Evolutionary conservation across 768 basidiomycete species (phyloP), one percentile per base, ranked within the genome.

Genomic region (Mycena vitilis): DNA sequence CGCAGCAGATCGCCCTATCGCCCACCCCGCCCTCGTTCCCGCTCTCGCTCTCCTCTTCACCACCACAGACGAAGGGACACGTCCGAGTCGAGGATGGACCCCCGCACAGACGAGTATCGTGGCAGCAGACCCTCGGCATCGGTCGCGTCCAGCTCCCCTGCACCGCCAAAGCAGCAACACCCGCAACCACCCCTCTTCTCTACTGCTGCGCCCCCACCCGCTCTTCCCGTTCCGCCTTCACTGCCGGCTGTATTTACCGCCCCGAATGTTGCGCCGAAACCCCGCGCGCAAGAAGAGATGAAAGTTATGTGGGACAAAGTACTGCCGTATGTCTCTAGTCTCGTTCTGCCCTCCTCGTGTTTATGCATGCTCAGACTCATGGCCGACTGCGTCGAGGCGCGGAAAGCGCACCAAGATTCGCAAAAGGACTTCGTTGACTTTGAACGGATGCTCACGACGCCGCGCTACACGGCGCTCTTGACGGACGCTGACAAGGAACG

Each of bases 361-460:
- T 56, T 36, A 58, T 34, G 9, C 2, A 56, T 56, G 5, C 25
- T 20, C 37, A 69, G 72, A 48, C 49, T 71, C 34, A 48, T 73
- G 22, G 62, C 69, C 22, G 16, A 53, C 51, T 70, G 60, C 37
- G 60, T 64, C 25, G 45, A 63, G 15, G 63, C 60, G 13, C 72
- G 63, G 18, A 57, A 61, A 37, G 69, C 34, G 15, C 59, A 52
- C 44, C 52, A 58, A 18, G 64, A 65, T 0, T n/a, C 66, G 1
- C 44, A 40, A 11, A 55, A 37, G 13, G 45, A 65, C 0, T 7
- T 65, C 2, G 7, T 18, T 0, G 36, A 48, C 13, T 66, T 51
- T 49, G 60, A 74, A 11, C 62, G 57, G 8, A 63, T 78, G 63
- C 67, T 72, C 22, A 23, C 68, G 6, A 62, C 74, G 8, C 51